These are phyloP conservation scores for Heliamphora exappendiculata DNA, from an alignment of 148 eudicot species.

Conservation along the genomic window DNA sequence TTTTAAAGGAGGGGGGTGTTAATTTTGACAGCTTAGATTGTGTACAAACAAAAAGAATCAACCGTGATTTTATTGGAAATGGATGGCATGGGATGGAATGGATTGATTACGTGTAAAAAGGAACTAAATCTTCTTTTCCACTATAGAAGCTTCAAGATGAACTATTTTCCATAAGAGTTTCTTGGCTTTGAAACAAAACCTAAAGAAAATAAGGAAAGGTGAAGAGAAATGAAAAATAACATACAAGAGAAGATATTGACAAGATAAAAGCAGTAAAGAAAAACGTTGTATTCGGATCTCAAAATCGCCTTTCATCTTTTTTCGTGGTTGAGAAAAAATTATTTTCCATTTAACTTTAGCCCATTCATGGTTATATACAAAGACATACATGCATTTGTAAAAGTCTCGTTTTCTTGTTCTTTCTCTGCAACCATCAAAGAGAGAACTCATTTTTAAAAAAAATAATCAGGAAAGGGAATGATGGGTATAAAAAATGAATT, in stretches of 20 bases:
- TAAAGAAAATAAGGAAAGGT: not conserved
- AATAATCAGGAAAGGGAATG: not conserved
- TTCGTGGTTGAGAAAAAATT: not conserved
- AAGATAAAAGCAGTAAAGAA: not conserved
- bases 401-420: not conserved
- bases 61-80: not conserved
- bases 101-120: not conserved
- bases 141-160: not conserved
- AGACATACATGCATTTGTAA: not conserved
- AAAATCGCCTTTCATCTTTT: not conserved
- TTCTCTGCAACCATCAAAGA: constrained; percentile 2
- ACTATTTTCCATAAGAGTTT: not conserved
- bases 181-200: not conserved
- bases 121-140: not conserved
- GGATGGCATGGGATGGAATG: not conserved
- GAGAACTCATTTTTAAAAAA: not conserved
- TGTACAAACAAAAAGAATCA: no score
- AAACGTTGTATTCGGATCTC: not conserved
- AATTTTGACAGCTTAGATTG: no score
- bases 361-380: not conserved
- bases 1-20: no score
- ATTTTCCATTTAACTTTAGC: not conserved
- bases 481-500: not conserved
- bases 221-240: not conserved
- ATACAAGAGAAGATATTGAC: not conserved